Evolutionary conservation across 2,329 filamentous ascomycete species (phyloP).

Genomic region (Rachicladosporium sp.): DNA sequence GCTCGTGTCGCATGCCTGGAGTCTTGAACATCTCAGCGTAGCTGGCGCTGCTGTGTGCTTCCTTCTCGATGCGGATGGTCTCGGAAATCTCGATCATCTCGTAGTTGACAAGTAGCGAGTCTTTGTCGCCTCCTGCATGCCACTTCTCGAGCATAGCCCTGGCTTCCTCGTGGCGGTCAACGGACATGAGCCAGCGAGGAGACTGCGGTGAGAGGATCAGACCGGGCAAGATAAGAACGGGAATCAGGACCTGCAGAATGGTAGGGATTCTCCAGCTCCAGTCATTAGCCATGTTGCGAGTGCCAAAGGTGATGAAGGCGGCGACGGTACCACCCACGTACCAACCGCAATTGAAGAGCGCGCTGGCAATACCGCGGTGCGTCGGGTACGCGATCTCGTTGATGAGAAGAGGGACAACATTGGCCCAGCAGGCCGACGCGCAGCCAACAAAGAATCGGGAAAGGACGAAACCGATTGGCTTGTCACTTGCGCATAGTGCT

Average conservation of each 20-base stretch:
- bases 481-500: constrained; percentile 7
- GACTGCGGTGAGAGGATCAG: constrained; percentile 22
- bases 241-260: constrained; percentile 34
- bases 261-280: constrained; percentile 39
- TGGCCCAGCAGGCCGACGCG: constrained; percentile 23
- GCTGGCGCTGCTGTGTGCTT: constrained; percentile 4
- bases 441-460: constrained; percentile 27
- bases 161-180: constrained; percentile 38
- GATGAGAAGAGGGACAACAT: constrained; percentile 27
- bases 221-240: constrained; percentile 47
- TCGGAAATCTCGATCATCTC: constrained; percentile 49
- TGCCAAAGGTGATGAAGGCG: constrained; percentile 27
- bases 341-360: constrained; percentile 26
- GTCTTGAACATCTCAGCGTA: constrained; percentile 43
- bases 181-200: constrained; percentile 45
- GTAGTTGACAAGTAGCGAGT: constrained; percentile 41
- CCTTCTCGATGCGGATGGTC: constrained; percentile 30
- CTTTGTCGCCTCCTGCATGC: constrained; percentile 20
- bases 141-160: constrained; percentile 42
- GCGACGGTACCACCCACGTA: constrained; percentile 14
- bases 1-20: constrained; percentile 39
- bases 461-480: constrained; percentile 25
- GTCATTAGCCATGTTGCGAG: constrained; percentile 27
- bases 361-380: constrained; percentile 25
- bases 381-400: constrained; percentile 34